phyloP scores from a whole-genome alignment of 2,329 filamentous ascomycete genomes.

The Colletotrichum orchidophilum region DNA sequence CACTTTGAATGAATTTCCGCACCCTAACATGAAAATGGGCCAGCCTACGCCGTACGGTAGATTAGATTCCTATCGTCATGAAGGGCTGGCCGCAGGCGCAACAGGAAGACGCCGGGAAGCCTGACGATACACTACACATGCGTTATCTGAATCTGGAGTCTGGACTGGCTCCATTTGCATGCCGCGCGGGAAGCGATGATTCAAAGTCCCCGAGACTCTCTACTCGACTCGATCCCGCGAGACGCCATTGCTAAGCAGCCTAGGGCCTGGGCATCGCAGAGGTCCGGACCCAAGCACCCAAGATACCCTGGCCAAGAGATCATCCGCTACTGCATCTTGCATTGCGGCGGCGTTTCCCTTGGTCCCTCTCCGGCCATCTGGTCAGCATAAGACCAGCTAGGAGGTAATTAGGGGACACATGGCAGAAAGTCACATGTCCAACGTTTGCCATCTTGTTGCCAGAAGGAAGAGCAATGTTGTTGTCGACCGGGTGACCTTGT shows the following conservation, averaged over 20 bases:
- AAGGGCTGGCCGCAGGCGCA: background rate
- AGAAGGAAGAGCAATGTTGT: background rate
- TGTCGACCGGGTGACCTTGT: background rate
- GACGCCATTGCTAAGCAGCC: background rate
- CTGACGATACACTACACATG: background rate
- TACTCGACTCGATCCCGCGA: background rate
- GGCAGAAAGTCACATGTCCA: background rate
- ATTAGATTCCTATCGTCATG: background rate
- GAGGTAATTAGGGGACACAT: background rate
- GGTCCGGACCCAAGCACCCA: background rate
- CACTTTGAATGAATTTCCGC: background rate
- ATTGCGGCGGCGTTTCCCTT: slow-evolving; percentile 1
- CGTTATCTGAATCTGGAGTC: too few relatives aligned
- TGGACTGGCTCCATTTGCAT: background rate
- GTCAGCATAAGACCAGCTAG: background rate
- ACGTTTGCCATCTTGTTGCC: background rate
- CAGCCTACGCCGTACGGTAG: background rate
- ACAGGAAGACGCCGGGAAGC: background rate
- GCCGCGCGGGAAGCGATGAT: background rate
- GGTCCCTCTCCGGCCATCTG: background rate
- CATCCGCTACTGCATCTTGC: slow-evolving; percentile 27
- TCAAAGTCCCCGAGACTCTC: background rate
- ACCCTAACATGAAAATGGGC: background rate
- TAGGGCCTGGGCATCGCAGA: background rate
- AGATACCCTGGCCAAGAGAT: slow-evolving; percentile 18